Percentiles rank a stretch among this genome's conserved stretches.
Evolutionary conservation across 441 rosid genomes (phyloP).

Genomic region (Aleurites moluccanus): DNA sequence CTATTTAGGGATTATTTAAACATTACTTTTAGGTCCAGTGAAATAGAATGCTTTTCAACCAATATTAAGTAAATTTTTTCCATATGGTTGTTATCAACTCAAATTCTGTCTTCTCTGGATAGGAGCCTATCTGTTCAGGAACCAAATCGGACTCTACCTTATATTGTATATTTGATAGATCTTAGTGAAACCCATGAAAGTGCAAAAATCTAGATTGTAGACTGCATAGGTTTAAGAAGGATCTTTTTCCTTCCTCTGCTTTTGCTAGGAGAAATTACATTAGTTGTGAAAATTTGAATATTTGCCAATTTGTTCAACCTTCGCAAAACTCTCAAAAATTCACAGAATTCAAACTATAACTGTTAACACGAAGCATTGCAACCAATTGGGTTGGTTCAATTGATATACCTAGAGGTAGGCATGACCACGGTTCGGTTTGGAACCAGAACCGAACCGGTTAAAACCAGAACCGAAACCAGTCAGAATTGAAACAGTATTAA

Average conservation of each 20-base stretch:
- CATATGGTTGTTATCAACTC: neutral
- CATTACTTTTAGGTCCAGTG: neutral
- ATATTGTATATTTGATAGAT: neutral
- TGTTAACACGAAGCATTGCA: neutral
- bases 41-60: neutral
- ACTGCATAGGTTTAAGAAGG: neutral
- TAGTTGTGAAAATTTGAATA: neutral
- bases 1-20: neutral
- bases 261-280: neutral
- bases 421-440: too few relatives aligned
- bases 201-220: neutral
- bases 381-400: neutral
- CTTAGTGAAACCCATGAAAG: neutral
- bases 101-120: neutral
- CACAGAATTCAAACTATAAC: neutral
- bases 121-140: neutral
- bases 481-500: too few relatives aligned
- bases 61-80: neutral
- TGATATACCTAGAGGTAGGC: too few relatives aligned
- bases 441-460: too few relatives aligned
- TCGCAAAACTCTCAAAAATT: too few relatives aligned
- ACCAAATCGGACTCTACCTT: neutral
- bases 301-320: neutral
- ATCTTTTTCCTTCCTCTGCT: neutral
- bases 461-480: too few relatives aligned